Evolutionary conservation across 2,329 filamentous ascomycete genomes (phyloP), one percentile per base, ranked within the genome.

Genomic region (Trichoderma gracile): DNA sequence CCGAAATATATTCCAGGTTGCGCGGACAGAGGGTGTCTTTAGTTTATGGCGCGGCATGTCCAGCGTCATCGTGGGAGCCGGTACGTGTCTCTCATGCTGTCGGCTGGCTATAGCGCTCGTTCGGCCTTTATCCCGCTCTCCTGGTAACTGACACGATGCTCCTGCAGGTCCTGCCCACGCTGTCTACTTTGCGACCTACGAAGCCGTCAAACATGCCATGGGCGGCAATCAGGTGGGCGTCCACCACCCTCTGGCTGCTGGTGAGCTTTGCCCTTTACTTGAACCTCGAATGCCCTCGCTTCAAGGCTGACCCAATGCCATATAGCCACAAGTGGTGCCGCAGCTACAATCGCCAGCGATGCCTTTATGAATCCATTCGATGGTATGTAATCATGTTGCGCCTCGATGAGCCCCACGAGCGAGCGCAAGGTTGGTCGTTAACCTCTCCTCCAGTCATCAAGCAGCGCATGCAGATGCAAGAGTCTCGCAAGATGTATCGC

Each of bases 341-440:
- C 91, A 71, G 95, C 95, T 69, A 98, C 95, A 8, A 97, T 98
- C 76, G 92, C 94, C 42, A 97, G 93, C 76, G 95, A 99, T 81
- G 95, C 95, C 62, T 87, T 99, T 69, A 99, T 99, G 95, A 99
- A 98, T 75, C 95, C 95, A 23, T 99, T 99, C 76, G 95, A 99
- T 80, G 93, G 93, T 97, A 84, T 73, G 86, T 75, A 60, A 25
- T 50, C 5, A 10, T 21, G 9, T 21, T 21, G 12, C 42, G 30
- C 8, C 0, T 23, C 33, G 1, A 8, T 23, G 2, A 8, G 23
- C 9, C 19, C 2, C 2, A 9, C 12, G n/a, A 10, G 21, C 8
- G 30, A 38, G 17, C 21, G 14, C 8, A 14, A 45, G 14, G 23
- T 27, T 30, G 10, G 38, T 49, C 14, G 12, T 8, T 8, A 23